These are phyloP conservation scores for Dactylellina parvicollis DNA, from an alignment of 2,329 filamentous ascomycete species.

Conservation along the genomic window DNA sequence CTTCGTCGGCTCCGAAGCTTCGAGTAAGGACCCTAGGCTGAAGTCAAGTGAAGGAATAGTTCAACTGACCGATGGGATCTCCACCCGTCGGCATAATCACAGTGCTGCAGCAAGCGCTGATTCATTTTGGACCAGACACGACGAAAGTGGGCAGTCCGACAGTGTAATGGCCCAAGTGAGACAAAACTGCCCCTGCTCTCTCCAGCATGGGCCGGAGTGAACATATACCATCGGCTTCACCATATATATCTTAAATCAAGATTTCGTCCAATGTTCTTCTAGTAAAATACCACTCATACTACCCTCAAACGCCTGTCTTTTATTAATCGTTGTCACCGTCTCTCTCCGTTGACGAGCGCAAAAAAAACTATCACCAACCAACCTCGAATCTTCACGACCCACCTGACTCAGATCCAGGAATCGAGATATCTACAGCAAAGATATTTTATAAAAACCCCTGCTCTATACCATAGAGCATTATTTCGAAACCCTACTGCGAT, in stretches of 20 bases:
- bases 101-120: conserved; percentile 26
- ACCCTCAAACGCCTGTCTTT: background rate
- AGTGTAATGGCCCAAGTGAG: conserved; percentile 2
- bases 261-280: conserved; percentile 30
- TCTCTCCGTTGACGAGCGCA: conserved; percentile 23
- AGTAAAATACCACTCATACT: conserved; percentile 13
- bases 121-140: conserved; percentile 19
- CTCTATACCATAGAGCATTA: conserved; percentile 20
- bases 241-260: conserved; percentile 19
- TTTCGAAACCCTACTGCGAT: background rate
- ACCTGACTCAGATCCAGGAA: no score
- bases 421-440: conserved; percentile 5
- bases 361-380: conserved; percentile 19
- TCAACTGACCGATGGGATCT: conserved; percentile 33
- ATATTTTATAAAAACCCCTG: conserved; percentile 12
- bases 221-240: conserved; percentile 17
- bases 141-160: conserved; percentile 1
- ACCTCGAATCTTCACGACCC: background rate
- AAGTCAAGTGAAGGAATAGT: background rate
- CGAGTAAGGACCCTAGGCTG: background rate
- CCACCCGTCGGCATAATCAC: conserved; percentile 48
- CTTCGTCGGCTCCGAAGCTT: conserved; percentile 5
- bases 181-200: background rate
- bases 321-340: conserved; percentile 19
- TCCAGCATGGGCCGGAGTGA: conserved; percentile 29